Evolutionary conservation across 148 eudicot genomes (phyloP).

Genomic region (Nepenthes gracilis): DNA sequence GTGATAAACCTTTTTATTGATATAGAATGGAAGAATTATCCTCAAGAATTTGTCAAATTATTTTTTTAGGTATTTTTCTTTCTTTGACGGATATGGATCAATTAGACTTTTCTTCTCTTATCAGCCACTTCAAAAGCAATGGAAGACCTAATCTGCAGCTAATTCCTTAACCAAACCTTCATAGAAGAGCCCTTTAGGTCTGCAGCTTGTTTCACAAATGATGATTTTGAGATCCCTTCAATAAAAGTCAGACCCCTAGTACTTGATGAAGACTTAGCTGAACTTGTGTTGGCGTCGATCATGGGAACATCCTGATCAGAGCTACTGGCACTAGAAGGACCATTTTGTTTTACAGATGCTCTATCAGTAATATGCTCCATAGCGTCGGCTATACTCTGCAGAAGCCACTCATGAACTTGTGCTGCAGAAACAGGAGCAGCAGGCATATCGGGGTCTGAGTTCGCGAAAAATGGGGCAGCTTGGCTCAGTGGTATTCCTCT

Average conservation of each 20-base stretch:
- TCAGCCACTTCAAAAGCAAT: background rate
- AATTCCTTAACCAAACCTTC: slow-evolving; percentile 38
- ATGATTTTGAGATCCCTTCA: slow-evolving; percentile 87
- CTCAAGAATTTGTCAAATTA: too few species aligned
- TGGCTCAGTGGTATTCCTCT: slow-evolving; percentile 74
- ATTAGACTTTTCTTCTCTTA: background rate
- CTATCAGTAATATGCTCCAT: slow-evolving; percentile 76
- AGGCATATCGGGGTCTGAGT: slow-evolving; percentile 99
- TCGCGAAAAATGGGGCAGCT: slow-evolving; percentile 84
- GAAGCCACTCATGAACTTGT: slow-evolving; percentile 88
- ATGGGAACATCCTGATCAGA: slow-evolving; percentile 80
- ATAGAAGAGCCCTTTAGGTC: slow-evolving; percentile 76
- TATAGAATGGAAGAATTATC: too few species aligned
- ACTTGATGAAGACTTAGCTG: slow-evolving; percentile 54
- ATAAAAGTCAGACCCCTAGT: slow-evolving; percentile 68
- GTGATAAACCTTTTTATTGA: too few species aligned
- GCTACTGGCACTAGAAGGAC: slow-evolving; percentile 36
- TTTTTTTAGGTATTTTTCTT: background rate
- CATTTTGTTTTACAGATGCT: slow-evolving; percentile 64
- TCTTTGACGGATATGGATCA: slow-evolving; percentile 1
- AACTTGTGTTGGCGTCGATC: slow-evolving; percentile 67
- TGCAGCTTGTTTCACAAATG: slow-evolving; percentile 74
- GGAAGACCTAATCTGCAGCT: background rate
- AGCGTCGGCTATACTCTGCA: slow-evolving; percentile 61
- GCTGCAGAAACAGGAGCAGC: slow-evolving; percentile 89